These are phyloP conservation scores for Penicillium cinerascens DNA, from an alignment of 495 filamentous ascomycete genomes.

Conservation along the genomic window DNA sequence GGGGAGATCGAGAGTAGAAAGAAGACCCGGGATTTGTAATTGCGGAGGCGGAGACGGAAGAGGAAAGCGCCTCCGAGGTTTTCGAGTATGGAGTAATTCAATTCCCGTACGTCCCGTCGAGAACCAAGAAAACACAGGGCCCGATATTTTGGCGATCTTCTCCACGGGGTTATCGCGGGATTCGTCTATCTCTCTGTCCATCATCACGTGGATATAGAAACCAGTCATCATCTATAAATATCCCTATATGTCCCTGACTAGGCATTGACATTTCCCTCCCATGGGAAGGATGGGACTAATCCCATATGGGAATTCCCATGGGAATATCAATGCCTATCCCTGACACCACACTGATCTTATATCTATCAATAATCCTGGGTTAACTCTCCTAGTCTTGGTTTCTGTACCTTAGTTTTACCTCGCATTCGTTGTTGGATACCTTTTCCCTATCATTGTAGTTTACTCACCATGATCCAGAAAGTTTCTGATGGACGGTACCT, in stretches of 20 bases:
- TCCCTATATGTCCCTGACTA: conserved; percentile 4
- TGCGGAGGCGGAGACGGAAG: background rate
- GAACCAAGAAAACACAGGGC: background rate
- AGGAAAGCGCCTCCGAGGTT: background rate
- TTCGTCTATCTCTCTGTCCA: background rate
- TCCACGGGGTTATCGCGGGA: background rate
- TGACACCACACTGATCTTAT: background rate
- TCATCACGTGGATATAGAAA: background rate
- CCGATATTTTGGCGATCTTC: background rate
- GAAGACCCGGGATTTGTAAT: conserved; percentile 5
- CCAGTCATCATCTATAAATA: conserved; percentile 7
- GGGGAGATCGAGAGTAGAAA: background rate
- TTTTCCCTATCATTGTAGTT: background rate
- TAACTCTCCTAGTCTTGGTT: background rate
- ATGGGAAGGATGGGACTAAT: too few relatives aligned
- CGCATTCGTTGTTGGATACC: background rate
- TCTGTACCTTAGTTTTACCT: background rate
- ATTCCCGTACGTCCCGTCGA: background rate
- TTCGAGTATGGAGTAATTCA: background rate
- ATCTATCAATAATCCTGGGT: conserved; percentile 2
- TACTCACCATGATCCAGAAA: conserved; percentile 6
- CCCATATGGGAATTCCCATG: too few relatives aligned
- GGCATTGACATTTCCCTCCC: too few relatives aligned
- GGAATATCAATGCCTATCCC: too few relatives aligned
- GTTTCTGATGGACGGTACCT: conserved; percentile 5